phyloP scores from a whole-genome alignment of 306 rosid genomes.

The Oxytropis ochrocephala region DNA sequence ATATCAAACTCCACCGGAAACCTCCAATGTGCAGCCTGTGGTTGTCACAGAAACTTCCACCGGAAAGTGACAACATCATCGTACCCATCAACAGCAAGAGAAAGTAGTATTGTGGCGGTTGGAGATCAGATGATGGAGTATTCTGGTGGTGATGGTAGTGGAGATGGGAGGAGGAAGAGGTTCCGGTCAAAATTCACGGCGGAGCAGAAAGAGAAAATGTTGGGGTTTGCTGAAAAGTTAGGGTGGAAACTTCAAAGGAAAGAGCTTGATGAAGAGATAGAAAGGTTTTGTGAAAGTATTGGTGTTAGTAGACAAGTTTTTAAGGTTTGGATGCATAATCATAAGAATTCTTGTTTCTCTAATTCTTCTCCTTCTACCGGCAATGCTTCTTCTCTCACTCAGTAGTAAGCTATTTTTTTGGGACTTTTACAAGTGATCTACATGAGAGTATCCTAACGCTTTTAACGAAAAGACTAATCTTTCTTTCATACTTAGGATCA shows the following conservation, averaged over 20 bases:
- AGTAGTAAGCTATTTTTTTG: not conserved
- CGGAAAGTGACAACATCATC: constrained; percentile 43
- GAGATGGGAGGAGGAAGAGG: constrained; percentile 50
- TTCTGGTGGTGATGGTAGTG: constrained; percentile 13
- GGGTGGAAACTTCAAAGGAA: constrained; percentile 82
- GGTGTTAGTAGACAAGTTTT: constrained; percentile 70
- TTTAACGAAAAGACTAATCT: too few relatives aligned
- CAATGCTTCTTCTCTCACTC: constrained; percentile 10
- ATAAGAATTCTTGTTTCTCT: constrained; percentile 40
- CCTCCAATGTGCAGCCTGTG: constrained; percentile 70
- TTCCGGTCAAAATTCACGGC: constrained; percentile 59
- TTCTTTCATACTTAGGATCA: too few relatives aligned
- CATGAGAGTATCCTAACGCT: too few relatives aligned
- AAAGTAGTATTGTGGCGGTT: not conserved
- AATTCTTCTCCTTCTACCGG: not conserved
- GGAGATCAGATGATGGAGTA: constrained; percentile 30
- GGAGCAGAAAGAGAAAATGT: constrained; percentile 86
- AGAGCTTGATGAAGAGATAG: constrained; percentile 69
- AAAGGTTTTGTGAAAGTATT: constrained; percentile 59
- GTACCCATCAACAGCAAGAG: not conserved
- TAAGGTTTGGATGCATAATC: constrained; percentile 94
- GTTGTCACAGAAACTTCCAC: constrained; percentile 89
- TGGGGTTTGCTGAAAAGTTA: constrained; percentile 73
- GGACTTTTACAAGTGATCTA: too few relatives aligned
- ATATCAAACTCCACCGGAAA: constrained; percentile 19